Evolutionary conservation across 257 asterid genomes (phyloP).

Genomic region (Oldenlandia corymbosa): DNA sequence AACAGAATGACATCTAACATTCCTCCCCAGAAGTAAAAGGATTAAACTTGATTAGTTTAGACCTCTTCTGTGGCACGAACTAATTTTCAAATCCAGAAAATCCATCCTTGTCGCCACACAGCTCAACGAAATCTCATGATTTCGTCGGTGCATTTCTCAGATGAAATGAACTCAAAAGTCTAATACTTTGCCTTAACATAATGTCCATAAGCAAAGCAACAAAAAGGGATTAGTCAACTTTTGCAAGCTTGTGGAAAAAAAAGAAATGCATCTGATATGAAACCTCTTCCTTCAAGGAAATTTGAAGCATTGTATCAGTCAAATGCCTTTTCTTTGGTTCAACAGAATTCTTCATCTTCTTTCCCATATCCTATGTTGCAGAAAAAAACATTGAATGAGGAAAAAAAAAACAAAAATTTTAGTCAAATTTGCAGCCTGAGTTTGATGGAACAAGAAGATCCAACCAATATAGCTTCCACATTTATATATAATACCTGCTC

Average conservation of each 20-base stretch:
- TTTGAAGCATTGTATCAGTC: constrained; percentile 32
- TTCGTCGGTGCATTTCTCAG: neutral
- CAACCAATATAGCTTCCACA: neutral
- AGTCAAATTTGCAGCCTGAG: neutral
- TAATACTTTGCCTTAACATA: too few relatives aligned
- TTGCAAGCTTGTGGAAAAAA: neutral
- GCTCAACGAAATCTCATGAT: neutral
- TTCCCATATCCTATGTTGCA: constrained; percentile 31
- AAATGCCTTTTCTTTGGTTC: constrained; percentile 52
- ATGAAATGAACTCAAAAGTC: neutral
- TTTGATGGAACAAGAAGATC: constrained; percentile 1
- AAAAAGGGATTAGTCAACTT: neutral
- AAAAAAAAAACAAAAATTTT: neutral
- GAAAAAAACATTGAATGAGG: neutral
- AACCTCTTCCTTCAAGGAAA: constrained; percentile 49
- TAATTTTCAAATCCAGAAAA: neutral
- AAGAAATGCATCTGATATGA: neutral
- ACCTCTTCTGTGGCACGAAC: neutral
- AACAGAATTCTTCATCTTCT: constrained; percentile 21
- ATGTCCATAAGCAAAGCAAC: too few relatives aligned
- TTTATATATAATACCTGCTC: constrained; percentile 15
- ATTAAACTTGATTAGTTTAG: neutral
- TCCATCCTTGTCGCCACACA: neutral
- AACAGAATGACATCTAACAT: neutral
- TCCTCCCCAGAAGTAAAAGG: neutral